Percentiles rank a stretch among this genome's conserved stretches.
These are phyloP conservation scores for Ogataea angusta DNA, from an alignment of 805 yeast genomes.

Conservation along the genomic window DNA sequence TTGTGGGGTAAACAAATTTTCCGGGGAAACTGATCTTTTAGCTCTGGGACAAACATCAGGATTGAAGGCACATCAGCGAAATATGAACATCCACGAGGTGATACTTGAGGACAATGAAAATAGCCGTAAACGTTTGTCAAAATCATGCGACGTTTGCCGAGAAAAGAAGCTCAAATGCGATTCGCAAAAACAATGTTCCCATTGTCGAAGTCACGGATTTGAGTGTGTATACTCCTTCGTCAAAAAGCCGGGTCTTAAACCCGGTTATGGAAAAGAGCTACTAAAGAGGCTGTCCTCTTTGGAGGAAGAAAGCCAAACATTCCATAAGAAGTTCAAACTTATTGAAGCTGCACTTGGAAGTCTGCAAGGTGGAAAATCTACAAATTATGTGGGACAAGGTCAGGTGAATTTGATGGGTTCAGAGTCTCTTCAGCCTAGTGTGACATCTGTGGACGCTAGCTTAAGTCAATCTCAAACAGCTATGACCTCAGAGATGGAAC, in stretches of 20 bases:
- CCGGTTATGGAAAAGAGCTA: constrained; percentile 26
- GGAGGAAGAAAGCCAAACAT: constrained; percentile 8
- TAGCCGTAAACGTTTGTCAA: constrained; percentile 11
- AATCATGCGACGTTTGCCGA: constrained; percentile 21
- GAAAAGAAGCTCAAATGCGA: constrained; percentile 19
- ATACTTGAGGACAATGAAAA: background rate
- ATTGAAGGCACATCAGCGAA: background rate
- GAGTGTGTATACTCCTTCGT: constrained; percentile 20
- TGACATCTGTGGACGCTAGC: background rate
- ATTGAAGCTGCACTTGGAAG: constrained; percentile 3
- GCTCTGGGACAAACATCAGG: background rate
- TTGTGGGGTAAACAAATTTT: constrained; percentile 2
- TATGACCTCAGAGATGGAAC: background rate
- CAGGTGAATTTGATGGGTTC: background rate
- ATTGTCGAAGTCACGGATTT: constrained; percentile 14
- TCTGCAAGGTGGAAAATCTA: background rate
- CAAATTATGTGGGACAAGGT: background rate
- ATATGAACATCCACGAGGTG: background rate
- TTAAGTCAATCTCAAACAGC: background rate
- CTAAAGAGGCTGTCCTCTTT: constrained; percentile 11
- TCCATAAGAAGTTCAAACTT: constrained; percentile 1
- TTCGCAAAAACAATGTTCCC: constrained; percentile 14
- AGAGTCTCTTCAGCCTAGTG: background rate
- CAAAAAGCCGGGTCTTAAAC: constrained; percentile 27
- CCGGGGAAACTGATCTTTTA: background rate